Conservation (phyloP, 768 basidiomycete genomes). For the Leccinum subgranulosum region DNA sequence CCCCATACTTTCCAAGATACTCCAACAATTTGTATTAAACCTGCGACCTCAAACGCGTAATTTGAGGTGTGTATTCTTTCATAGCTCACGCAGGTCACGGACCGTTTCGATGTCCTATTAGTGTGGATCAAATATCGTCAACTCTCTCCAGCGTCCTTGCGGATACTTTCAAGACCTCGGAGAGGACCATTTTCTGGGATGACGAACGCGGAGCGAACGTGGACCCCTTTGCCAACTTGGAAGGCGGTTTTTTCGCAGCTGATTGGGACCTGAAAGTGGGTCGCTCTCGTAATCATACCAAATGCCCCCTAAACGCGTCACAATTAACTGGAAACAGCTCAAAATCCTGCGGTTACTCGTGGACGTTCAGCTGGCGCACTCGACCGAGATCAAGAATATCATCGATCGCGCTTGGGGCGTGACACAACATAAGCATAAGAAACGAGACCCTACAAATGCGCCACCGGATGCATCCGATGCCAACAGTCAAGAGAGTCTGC, state of each 20-base stretch:
- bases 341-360: conserved; percentile 81
- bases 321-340: conserved; percentile 47
- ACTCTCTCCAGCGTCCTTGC: conserved; percentile 67
- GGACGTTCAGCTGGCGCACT: conserved; percentile 76
- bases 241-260: conserved; percentile 77
- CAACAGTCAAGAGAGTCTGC: conserved; percentile 62
- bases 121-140: conserved; percentile 78
- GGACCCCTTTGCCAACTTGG: conserved; percentile 65
- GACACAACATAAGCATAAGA: conserved; percentile 81
- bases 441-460: conserved; percentile 56
- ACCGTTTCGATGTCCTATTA: conserved; percentile 38
- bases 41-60: conserved; percentile 88
- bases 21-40: conserved; percentile 75
- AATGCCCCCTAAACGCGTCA: conserved; percentile 31
- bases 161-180: conserved; percentile 69
- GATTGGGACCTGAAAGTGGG: conserved; percentile 81
- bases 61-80: conserved; percentile 60
- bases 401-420: conserved; percentile 90
- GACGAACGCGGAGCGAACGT: conserved; percentile 63
- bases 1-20: conserved; percentile 67
- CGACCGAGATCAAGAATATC: conserved; percentile 59
- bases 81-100: conserved; percentile 22
- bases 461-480: conserved; percentile 60
- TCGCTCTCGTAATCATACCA: conserved; percentile 25
- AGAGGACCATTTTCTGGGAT: conserved; percentile 80